These are phyloP conservation scores for Puccinia sorghi DNA, from an alignment of 1,284 basidiomycete species.

Conservation along the genomic window DNA sequence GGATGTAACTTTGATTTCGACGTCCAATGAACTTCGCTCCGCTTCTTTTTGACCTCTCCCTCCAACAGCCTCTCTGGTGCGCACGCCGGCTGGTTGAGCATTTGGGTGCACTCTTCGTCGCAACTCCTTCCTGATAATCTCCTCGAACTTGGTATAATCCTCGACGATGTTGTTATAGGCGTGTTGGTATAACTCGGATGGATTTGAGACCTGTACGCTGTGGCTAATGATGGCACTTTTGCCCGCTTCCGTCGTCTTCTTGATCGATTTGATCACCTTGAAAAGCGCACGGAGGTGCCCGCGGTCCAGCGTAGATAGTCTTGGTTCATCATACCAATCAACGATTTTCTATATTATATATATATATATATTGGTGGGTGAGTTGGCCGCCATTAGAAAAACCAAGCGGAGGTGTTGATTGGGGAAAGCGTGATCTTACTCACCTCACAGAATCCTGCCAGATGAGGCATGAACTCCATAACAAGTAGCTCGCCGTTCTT, in stretches of 20 bases:
- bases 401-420: no score
- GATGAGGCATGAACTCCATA: slow-evolving; percentile 18
- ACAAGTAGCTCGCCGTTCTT: slow-evolving; percentile 1
- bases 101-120: background rate
- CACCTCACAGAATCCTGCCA: background rate
- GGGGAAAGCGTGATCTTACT: background rate
- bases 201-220: background rate
- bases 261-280: background rate
- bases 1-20: background rate
- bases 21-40: no score
- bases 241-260: background rate
- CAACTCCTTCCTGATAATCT: background rate
- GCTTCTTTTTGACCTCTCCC: no score
- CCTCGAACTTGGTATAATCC: background rate
- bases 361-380: no score
- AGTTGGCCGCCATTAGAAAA: background rate
- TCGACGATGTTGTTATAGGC: background rate
- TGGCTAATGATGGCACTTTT: background rate
- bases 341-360: background rate
- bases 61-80: no score
- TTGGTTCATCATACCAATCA: background rate
- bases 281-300: background rate
- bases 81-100: no score
- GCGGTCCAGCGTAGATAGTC: background rate
- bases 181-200: background rate